Conservation (phyloP, 139 green algal genomes). For the Chlorella ohadii region DNA sequence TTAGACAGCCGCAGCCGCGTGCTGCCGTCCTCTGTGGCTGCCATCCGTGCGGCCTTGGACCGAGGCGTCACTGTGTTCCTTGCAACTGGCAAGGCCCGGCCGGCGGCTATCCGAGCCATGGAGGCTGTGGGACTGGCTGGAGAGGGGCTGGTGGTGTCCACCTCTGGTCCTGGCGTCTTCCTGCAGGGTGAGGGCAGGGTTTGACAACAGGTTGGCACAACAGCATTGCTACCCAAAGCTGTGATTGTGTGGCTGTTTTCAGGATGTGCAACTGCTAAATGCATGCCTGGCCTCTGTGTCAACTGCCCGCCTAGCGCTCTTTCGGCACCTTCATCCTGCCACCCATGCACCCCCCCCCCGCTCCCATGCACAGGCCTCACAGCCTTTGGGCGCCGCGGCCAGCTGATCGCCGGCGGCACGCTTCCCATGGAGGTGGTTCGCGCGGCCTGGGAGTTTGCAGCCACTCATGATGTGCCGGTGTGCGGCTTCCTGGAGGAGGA, state of each 20-base stretch:
- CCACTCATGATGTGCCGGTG: conserved; percentile 41
- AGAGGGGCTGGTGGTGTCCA: conserved; percentile 70
- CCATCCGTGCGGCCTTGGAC: conserved; percentile 67
- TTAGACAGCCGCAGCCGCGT: conserved; percentile 69
- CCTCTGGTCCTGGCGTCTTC: conserved; percentile 80
- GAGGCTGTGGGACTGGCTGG: conserved; percentile 68
- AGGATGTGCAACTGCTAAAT: no score
- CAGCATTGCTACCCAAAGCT: no score
- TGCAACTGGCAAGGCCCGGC: conserved; percentile 95
- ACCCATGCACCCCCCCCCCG: background rate
- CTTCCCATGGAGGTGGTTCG: conserved; percentile 67
- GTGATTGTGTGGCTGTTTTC: no score
- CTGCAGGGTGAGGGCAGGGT: conserved; percentile 70
- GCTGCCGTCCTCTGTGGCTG: conserved; percentile 60
- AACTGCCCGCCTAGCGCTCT: no score
- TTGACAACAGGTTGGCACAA: no score
- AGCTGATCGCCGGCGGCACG: conserved; percentile 39
- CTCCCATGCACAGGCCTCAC: conserved; percentile 47
- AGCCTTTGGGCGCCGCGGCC: conserved; percentile 63
- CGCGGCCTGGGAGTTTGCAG: conserved; percentile 63
- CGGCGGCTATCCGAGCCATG: conserved; percentile 79
- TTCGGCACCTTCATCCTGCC: background rate
- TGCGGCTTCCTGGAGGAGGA: conserved; percentile 90
- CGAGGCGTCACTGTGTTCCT: conserved; percentile 82
- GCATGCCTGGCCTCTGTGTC: background rate